These are phyloP conservation scores for Lecanosticta acicola DNA, from an alignment of 2,329 filamentous ascomycete genomes.

Conservation along the genomic window DNA sequence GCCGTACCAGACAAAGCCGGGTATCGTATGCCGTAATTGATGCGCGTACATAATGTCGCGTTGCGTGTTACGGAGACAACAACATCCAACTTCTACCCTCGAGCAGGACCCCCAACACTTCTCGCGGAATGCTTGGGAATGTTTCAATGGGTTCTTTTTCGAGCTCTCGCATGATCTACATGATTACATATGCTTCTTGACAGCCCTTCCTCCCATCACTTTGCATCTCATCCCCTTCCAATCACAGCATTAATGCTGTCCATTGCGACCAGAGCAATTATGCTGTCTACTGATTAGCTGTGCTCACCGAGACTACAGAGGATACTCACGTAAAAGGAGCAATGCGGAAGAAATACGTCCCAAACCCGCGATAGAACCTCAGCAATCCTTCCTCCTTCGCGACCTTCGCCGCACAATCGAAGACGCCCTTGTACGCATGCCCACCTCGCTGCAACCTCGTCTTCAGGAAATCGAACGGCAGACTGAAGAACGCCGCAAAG, in stretches of 20 bases:
- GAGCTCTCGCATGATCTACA: neutral
- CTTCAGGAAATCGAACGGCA: slow-evolving; percentile 98
- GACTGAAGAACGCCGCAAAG: slow-evolving; percentile 88
- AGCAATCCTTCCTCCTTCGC: slow-evolving; percentile 76
- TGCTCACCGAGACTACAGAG: neutral
- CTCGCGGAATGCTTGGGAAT: too few species aligned
- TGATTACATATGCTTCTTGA: too few species aligned
- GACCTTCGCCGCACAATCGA: slow-evolving; percentile 85
- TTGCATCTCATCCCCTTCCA: neutral
- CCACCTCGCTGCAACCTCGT: slow-evolving; percentile 88
- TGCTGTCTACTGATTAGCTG: neutral
- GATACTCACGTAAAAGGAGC: slow-evolving; percentile 14
- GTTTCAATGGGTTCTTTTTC: too few species aligned
- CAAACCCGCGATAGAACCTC: slow-evolving; percentile 91
- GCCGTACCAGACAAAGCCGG: too few species aligned
- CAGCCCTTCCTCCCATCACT: too few species aligned
- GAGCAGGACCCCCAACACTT: too few species aligned
- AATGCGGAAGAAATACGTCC: slow-evolving; percentile 67
- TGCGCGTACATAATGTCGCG: too few species aligned
- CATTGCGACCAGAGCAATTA: slow-evolving; percentile 20
- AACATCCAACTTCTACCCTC: too few species aligned
- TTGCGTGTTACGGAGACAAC: too few species aligned
- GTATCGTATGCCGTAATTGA: too few species aligned
- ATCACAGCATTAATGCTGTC: slow-evolving; percentile 15
- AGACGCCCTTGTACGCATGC: slow-evolving; percentile 77